Percentiles rank a stretch among this genome's conserved stretches.
These are phyloP conservation scores for Aristolochia fimbriata DNA, from an alignment of 164 flowering plant genomes.

Conservation along the genomic window DNA sequence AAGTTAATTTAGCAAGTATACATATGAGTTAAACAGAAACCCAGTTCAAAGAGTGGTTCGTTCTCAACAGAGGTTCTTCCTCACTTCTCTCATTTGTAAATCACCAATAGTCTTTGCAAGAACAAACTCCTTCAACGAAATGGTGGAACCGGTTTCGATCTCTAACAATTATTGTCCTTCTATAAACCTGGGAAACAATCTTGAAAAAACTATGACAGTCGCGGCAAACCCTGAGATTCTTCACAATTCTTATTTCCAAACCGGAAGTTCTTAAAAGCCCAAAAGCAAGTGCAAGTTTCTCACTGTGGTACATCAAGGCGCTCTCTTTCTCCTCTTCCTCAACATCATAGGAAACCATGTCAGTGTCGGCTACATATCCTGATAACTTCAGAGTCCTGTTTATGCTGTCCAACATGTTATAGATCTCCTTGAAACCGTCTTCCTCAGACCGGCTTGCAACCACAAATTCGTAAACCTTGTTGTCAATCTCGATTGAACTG, in stretches of 20 bases:
- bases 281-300: constrained; percentile 11
- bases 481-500: constrained; percentile 7
- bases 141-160: constrained; percentile 12
- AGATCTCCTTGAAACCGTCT: constrained; percentile 2
- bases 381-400: constrained; percentile 1
- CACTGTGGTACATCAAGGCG: constrained; percentile 6
- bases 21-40: too few species aligned
- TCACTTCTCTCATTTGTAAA: background rate
- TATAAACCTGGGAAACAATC: constrained; percentile 3
- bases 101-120: constrained; percentile 13
- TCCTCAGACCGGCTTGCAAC: background rate
- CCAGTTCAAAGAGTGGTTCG: background rate
- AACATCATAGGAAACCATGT: constrained; percentile 6
- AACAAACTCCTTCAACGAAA: constrained; percentile 7
- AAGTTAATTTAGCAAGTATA: too few species aligned
- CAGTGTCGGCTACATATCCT: constrained; percentile 5
- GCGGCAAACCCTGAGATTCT: constrained; percentile 5
- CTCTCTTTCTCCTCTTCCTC: constrained; percentile 11
- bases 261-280: constrained; percentile 7
- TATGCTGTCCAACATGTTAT: constrained; percentile 3
- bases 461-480: constrained; percentile 6
- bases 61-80: background rate
- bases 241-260: constrained; percentile 8
- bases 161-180: constrained; percentile 5
- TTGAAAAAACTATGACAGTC: constrained; percentile 8